These are phyloP conservation scores for Ophiognomonia clavigignenti-juglandacearum DNA, from an alignment of 2,329 filamentous ascomycete genomes.

Conservation along the genomic window DNA sequence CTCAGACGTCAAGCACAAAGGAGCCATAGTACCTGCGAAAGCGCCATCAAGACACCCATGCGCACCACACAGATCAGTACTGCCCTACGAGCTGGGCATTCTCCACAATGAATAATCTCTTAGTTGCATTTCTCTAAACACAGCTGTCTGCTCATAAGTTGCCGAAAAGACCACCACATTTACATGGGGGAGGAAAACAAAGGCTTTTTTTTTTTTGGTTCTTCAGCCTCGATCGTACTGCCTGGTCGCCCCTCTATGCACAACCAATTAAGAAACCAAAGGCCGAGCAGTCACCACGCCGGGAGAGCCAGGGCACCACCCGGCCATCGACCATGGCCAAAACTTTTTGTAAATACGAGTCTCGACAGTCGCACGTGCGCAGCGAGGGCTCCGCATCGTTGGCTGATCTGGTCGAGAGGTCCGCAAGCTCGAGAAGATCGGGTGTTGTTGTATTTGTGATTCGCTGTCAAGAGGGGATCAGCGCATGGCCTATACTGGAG, in stretches of 20 bases:
- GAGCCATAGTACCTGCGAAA: background rate
- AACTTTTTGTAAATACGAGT: constrained; percentile 55
- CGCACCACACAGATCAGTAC: no score
- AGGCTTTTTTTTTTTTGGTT: constrained; percentile 48
- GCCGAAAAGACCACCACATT: constrained; percentile 23
- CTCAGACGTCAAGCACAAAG: background rate
- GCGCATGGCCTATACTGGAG: background rate
- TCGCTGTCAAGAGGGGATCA: constrained; percentile 9
- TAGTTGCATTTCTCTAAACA: constrained; percentile 22
- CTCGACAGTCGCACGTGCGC: constrained; percentile 44
- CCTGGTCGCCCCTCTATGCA: constrained; percentile 42
- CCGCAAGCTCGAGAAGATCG: constrained; percentile 31
- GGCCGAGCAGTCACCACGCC: constrained; percentile 40
- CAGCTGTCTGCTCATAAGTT: constrained; percentile 19
- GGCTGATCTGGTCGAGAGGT: constrained; percentile 41
- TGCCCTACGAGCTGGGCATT: no score
- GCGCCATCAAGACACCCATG: background rate
- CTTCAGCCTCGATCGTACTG: background rate
- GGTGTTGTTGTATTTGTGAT: constrained; percentile 18
- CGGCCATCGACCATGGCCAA: constrained; percentile 50
- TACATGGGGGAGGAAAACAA: constrained; percentile 30
- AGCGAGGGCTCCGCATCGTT: constrained; percentile 37
- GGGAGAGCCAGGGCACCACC: constrained; percentile 42
- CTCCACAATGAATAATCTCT: constrained; percentile 17
- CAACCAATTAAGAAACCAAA: constrained; percentile 46